Evolutionary conservation across 805 yeast genomes (phyloP).

Genomic region (Sugiyamaella marilandica): DNA sequence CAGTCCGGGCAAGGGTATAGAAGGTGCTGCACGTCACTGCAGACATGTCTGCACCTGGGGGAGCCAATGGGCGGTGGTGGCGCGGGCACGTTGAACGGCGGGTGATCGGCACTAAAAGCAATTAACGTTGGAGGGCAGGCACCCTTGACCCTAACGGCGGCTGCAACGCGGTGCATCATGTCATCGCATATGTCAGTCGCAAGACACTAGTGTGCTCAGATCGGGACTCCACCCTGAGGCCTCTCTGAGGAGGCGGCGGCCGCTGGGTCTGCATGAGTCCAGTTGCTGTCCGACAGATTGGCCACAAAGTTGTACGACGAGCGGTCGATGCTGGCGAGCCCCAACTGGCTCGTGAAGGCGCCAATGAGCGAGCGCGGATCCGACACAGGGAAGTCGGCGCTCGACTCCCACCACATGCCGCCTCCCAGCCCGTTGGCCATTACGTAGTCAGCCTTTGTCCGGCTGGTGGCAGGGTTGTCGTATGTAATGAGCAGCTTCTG

Average conservation of each 20-base stretch:
- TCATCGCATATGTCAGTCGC: no score
- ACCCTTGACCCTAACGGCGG: background rate
- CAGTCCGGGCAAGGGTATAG: no score
- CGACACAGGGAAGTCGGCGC: constrained; percentile 51
- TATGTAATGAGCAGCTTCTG: constrained; percentile 48
- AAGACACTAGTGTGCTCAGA: background rate
- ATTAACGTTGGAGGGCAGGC: background rate
- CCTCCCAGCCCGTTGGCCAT: constrained; percentile 56
- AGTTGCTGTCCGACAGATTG: background rate
- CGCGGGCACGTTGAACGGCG: background rate
- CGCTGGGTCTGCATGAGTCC: no score
- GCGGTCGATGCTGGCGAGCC: constrained; percentile 9
- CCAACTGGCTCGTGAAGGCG: constrained; percentile 17
- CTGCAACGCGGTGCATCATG: background rate
- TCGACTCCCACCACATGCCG: constrained; percentile 93
- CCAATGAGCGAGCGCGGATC: constrained; percentile 23
- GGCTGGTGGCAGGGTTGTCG: constrained; percentile 56
- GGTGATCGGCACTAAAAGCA: background rate
- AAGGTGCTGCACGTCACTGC: background rate
- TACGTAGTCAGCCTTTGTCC: constrained; percentile 58
- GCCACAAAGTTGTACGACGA: background rate
- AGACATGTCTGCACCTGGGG: background rate
- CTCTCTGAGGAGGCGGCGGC: no score
- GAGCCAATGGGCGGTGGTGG: background rate
- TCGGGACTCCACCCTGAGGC: background rate